Evolutionary conservation across 2,329 filamentous ascomycete genomes (phyloP).

Genomic region (Diaporthe vaccinii): DNA sequence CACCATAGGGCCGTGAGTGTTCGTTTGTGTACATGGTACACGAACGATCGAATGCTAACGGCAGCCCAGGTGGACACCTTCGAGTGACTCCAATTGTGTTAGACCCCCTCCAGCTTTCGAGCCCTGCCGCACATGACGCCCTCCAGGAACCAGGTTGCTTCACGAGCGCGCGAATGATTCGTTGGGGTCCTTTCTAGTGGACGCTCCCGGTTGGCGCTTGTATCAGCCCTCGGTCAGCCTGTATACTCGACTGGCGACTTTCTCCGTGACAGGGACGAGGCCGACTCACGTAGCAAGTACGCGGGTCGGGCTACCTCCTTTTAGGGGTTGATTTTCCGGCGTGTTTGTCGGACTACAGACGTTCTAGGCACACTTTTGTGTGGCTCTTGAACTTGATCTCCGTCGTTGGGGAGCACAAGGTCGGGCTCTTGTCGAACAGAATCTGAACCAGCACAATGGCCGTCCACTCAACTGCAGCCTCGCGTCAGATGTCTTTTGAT

Average conservation of each 20-base stretch:
- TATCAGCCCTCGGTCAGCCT: neutral
- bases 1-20: neutral
- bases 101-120: constrained; percentile 22
- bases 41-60: neutral
- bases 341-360: neutral
- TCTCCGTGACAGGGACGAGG: neutral
- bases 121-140: constrained; percentile 17
- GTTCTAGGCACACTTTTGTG: neutral
- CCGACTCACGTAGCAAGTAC: neutral
- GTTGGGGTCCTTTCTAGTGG: neutral
- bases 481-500: neutral
- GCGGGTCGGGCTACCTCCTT: neutral
- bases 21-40: neutral
- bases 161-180: constrained; percentile 5
- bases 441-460: neutral
- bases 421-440: neutral
- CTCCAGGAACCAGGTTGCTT: constrained; percentile 5
- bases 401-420: neutral
- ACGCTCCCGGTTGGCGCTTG: constrained; percentile 6
- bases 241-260: neutral
- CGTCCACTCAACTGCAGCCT: neutral
- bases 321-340: neutral
- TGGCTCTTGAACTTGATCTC: neutral
- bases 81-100: constrained; percentile 18
- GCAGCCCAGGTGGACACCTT: neutral